Conservation (phyloP, 2,329 filamentous ascomycete species). For the Fonsecaea nubica region DNA sequence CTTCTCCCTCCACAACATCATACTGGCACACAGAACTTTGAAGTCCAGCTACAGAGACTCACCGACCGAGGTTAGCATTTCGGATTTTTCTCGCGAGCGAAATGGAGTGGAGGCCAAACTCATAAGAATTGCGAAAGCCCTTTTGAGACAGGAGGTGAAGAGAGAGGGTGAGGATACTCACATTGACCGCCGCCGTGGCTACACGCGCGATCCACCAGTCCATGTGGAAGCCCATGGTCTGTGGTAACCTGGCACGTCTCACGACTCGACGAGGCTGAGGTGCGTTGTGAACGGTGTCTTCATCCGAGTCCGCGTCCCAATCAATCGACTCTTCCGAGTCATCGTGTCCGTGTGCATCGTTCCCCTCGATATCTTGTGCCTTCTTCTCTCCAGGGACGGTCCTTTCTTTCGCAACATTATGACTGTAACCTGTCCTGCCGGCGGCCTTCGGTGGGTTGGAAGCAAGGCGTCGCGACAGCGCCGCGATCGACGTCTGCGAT, state of each 20-base stretch:
- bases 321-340: slow-evolving; percentile 13
- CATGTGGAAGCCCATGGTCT: slow-evolving; percentile 26
- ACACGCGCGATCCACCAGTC: slow-evolving; percentile 26
- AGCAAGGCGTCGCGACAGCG: not conserved
- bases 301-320: slow-evolving; percentile 14
- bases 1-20: slow-evolving; percentile 25
- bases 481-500: not conserved
- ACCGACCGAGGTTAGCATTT: not conserved
- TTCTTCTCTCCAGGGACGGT: not conserved
- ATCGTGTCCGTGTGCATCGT: not conserved
- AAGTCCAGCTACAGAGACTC: slow-evolving; percentile 11
- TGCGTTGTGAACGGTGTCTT: slow-evolving; percentile 6
- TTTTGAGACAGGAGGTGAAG: not conserved
- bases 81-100: not conserved
- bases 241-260: slow-evolving; percentile 14
- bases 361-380: not conserved
- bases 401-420: not conserved
- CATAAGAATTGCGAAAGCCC: not conserved
- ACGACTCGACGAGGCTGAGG: not conserved
- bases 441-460: not conserved
- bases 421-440: not conserved
- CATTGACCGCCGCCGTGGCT: slow-evolving; percentile 11
- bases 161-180: slow-evolving; percentile 3
- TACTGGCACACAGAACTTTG: slow-evolving; percentile 21
- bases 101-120: not conserved